Percentiles rank a stretch among this genome's conserved stretches.
These are phyloP conservation scores for Yarrowia sp. DNA, from an alignment of 805 yeast species.

Conservation along the genomic window DNA sequence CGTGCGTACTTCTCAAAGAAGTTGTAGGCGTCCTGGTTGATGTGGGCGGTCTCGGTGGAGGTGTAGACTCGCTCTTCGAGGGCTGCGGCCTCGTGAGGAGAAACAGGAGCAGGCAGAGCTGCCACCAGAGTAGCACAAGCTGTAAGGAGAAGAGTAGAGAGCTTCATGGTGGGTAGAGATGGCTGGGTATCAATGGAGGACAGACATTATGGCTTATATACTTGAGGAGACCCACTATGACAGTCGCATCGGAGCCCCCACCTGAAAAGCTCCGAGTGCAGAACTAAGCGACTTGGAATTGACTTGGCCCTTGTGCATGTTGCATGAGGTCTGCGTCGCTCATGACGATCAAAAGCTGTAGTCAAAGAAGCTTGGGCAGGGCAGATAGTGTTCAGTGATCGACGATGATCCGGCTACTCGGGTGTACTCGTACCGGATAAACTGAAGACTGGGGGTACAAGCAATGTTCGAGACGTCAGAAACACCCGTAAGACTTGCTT, in stretches of 20 bases:
- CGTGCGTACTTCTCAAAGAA: constrained; percentile 23
- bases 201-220: neutral
- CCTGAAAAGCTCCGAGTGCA: constrained; percentile 1
- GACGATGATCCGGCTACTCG: no score
- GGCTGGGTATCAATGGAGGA: neutral
- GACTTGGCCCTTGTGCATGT: neutral
- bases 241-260: constrained; percentile 1
- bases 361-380: neutral
- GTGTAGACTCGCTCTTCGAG: constrained; percentile 25
- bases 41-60: constrained; percentile 17
- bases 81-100: constrained; percentile 5
- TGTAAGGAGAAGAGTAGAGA: constrained; percentile 1
- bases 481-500: no score
- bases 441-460: neutral
- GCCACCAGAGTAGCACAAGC: constrained; percentile 9
- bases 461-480: no score
- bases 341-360: constrained; percentile 11
- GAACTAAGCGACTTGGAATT: neutral
- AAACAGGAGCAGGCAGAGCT: constrained; percentile 6
- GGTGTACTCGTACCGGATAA: no score
- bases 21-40: constrained; percentile 27
- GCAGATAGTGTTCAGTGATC: constrained; percentile 44
- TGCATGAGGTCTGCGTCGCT: constrained; percentile 26
- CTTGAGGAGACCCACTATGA: neutral
- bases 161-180: constrained; percentile 10